Percentiles rank a stretch among this genome's conserved stretches.
Evolutionary conservation across 108 stramenopile species (phyloP).

Genomic region (Cyclotella baltica): DNA sequence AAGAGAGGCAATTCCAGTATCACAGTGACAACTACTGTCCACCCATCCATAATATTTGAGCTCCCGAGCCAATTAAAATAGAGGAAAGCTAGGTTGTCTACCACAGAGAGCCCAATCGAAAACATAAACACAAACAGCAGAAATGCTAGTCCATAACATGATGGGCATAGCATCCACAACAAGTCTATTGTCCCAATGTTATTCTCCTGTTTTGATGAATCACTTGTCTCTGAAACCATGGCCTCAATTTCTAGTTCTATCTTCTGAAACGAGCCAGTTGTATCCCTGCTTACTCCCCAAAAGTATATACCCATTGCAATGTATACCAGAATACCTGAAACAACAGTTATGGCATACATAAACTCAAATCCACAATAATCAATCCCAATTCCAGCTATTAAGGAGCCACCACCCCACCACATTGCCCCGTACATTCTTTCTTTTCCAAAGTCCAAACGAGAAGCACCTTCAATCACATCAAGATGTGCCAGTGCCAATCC

Average conservation of each 20-base stretch:
- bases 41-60: conserved; percentile 55
- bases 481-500: conserved; percentile 66
- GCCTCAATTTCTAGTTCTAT: background rate
- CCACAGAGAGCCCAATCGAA: conserved; percentile 58
- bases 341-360: conserved; percentile 38
- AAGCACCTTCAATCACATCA: conserved; percentile 19
- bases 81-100: conserved; percentile 67
- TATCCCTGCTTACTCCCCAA: conserved; percentile 36
- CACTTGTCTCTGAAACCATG: background rate
- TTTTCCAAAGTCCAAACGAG: conserved; percentile 58
- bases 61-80: conserved; percentile 67
- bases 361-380: conserved; percentile 58
- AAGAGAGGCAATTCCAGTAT: conserved; percentile 75
- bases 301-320: conserved; percentile 26
- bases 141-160: conserved; percentile 40
- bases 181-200: conserved; percentile 11
- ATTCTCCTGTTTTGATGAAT: conserved; percentile 1
- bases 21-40: conserved; percentile 69
- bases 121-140: conserved; percentile 48
- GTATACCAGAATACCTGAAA: conserved; percentile 27
- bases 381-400: conserved; percentile 53
- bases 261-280: conserved; percentile 18
- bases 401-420: conserved; percentile 60
- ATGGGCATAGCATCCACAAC: conserved; percentile 23
- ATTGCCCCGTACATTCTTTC: conserved; percentile 73